Evolutionary conservation across 768 basidiomycete species (phyloP).

Genomic region (Tulasnella sp.): DNA sequence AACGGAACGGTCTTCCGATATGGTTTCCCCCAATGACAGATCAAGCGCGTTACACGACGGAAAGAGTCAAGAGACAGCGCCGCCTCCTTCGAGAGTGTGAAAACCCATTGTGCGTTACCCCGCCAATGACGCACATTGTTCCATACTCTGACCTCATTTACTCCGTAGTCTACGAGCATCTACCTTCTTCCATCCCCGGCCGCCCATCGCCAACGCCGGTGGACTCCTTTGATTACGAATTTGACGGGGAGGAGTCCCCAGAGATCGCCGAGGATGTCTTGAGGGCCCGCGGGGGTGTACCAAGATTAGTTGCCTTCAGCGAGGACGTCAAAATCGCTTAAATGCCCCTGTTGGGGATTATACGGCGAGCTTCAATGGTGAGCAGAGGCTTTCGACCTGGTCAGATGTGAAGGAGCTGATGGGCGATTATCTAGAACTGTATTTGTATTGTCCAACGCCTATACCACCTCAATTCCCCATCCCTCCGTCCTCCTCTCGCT

Average conservation of each 20-base stretch:
- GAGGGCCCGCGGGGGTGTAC: background rate
- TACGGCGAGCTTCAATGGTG: background rate
- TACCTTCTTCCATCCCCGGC: background rate
- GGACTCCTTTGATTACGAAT: background rate
- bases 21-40: background rate
- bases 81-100: background rate
- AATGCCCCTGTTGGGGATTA: background rate
- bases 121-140: background rate
- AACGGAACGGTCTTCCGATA: background rate
- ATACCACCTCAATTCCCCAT: background rate
- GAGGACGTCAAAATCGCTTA: background rate
- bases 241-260: background rate
- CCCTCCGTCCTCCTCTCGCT: background rate
- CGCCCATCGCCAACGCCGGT: background rate
- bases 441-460: background rate
- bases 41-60: background rate
- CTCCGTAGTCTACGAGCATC: background rate
- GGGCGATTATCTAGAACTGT: background rate
- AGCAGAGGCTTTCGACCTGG: background rate
- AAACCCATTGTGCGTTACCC: background rate
- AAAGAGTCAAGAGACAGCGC: background rate
- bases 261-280: background rate
- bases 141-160: background rate
- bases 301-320: background rate
- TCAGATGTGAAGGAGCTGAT: background rate